A percentile compares a stretch with the other conserved stretches of the same genome.
Conservation (phyloP, 495 filamentous ascomycete species). For the Sabuloglossum arenarium region DNA sequence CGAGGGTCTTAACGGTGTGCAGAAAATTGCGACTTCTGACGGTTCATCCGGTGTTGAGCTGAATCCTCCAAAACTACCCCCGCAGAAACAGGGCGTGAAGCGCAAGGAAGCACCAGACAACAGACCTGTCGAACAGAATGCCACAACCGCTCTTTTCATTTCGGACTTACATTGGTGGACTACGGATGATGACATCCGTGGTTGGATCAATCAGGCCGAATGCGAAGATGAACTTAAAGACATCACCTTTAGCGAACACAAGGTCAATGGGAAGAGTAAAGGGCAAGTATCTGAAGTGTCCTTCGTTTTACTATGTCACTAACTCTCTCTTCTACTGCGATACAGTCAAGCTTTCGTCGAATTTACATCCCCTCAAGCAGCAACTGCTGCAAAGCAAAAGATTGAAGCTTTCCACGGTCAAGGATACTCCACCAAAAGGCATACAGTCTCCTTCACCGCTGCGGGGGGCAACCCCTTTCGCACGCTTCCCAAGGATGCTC, state of each 20-base stretch:
- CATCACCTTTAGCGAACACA: conserved; percentile 91
- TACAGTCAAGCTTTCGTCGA: conserved; percentile 77
- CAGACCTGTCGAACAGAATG: conserved; percentile 56
- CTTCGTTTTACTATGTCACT: neutral
- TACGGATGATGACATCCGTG: conserved; percentile 84
- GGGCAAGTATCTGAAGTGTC: conserved; percentile 37
- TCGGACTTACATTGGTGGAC: conserved; percentile 93
- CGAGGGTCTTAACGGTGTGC: conserved; percentile 6
- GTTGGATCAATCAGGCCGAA: conserved; percentile 55
- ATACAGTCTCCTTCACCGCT: conserved; percentile 52
- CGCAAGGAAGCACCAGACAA: conserved; percentile 58
- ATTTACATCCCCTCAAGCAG: conserved; percentile 64
- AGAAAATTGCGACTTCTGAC: conserved; percentile 27
- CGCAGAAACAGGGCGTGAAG: conserved; percentile 46
- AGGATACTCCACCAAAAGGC: conserved; percentile 32
- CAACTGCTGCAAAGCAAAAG: conserved; percentile 64
- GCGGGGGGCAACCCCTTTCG: conserved; percentile 71
- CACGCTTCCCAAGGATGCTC: conserved; percentile 80
- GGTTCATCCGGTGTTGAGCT: conserved; percentile 2
- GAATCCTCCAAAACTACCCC: conserved; percentile 5
- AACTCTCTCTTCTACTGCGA: neutral
- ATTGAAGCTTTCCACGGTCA: conserved; percentile 39
- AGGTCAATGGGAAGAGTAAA: conserved; percentile 96
- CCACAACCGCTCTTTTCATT: conserved; percentile 63
- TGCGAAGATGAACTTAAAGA: conserved; percentile 77